A percentile compares a stretch with the other conserved stretches of the same genome.
These are phyloP conservation scores for Fusarium heterosporum DNA, from an alignment of 2,329 filamentous ascomycete genomes.

Conservation along the genomic window DNA sequence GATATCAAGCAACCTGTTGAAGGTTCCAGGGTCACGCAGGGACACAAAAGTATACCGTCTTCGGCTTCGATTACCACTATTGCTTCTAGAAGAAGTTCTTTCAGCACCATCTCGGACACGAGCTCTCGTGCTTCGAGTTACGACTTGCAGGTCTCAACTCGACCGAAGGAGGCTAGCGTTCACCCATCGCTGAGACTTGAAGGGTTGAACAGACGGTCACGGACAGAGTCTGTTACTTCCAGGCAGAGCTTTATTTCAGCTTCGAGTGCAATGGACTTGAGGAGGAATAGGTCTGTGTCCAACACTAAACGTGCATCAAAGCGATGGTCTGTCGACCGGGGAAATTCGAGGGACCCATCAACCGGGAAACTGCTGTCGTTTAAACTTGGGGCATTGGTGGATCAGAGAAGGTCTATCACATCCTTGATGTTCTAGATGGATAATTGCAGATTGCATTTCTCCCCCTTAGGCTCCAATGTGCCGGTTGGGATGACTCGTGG, in stretches of 20 bases:
- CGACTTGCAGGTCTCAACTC: neutral
- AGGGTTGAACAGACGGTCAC: constrained; percentile 14
- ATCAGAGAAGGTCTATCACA: constrained; percentile 8
- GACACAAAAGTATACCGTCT: neutral
- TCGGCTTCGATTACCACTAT: neutral
- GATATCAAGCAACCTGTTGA: neutral
- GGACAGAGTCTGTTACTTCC: neutral
- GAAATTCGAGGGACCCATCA: constrained; percentile 12
- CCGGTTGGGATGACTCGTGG: no score
- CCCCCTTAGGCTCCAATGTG: no score
- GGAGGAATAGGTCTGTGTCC: constrained; percentile 24
- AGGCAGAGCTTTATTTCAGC: constrained; percentile 18
- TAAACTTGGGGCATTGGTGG: constrained; percentile 35
- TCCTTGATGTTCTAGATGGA: neutral
- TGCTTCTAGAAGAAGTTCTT: constrained; percentile 12
- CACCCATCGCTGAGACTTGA: constrained; percentile 10
- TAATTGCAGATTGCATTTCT: no score
- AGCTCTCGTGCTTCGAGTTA: neutral
- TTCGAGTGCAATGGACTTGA: neutral
- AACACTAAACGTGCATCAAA: constrained; percentile 8
- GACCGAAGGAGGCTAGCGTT: constrained; percentile 15
- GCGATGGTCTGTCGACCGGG: neutral
- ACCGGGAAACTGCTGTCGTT: constrained; percentile 29
- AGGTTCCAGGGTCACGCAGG: neutral
- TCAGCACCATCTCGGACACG: constrained; percentile 16